Base-by-base conservation (phyloP, 352 stramenopile species). In the Aphanomyces stellatus region DNA sequence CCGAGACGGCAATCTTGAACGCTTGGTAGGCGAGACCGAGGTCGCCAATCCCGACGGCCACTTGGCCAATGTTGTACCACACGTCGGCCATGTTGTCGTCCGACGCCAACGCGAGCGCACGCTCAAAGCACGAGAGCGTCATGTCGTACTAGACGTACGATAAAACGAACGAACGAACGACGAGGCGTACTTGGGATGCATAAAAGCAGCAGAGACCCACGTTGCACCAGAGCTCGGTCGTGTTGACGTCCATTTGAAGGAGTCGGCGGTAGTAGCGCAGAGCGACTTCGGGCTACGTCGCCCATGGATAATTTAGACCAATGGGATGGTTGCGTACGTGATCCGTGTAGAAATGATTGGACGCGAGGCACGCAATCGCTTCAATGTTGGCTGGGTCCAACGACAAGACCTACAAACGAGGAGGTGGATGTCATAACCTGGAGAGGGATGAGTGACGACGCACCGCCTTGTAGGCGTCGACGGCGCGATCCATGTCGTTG, bases 21-120 rank as follows among this genome's bases (percentile, higher is more conserved):
- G 88, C 87, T 73, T 98, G 90, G 76, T 96, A 97, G 13, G 90
- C 93, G 34, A 98, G 77, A 4, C 87, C 91, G 22, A 97, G 69
- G 73, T 98, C 93, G 27, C 91, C 91, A 37, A 98, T 93, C 69
- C 88, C 88, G 41, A 98, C 88, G 7, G 84, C 92, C 33, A 98
- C 87, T 59, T 97, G 91, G 0, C 90, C 92, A 33, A 98, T 79
- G 73, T 98, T 98, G 79, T 96, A 98, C 93, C 92, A 98, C 30
- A 98, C 78, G 74, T 98, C 91, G 30, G 87, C 88, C 75, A 95
- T 92, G 60, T 77, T 85, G 62, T 97, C 89, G 74, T 98, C 92
- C 51, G 79, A 90, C 11, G 90, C 90, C 60, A 95, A 76, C 11
- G 74, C 66, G 3, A 98, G 81, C 25, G 93, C 92, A 27, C 88